Conservation (phyloP, 2,329 filamentous ascomycete species). For the Curvularia verruculosa region DNA sequence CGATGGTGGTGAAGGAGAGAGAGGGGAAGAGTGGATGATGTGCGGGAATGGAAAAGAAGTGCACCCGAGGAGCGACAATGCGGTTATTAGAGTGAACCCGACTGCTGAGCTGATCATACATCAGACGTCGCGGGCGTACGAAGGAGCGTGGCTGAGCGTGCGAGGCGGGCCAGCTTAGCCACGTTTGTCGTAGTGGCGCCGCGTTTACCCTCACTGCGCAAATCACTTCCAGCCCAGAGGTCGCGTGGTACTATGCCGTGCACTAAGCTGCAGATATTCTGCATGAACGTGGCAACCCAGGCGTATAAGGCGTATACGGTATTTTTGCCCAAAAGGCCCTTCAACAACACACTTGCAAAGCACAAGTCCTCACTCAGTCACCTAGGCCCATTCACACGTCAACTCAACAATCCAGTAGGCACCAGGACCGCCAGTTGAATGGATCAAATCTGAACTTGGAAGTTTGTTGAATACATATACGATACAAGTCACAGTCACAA, state of each 20-base stretch:
- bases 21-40: conserved; percentile 1
- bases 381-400: neutral
- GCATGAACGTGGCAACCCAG: neutral
- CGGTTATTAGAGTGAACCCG: neutral
- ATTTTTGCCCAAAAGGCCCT: neutral
- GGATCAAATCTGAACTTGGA: neutral
- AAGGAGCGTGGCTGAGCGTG: conserved; percentile 18
- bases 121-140: conserved; percentile 17
- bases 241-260: conserved; percentile 6
- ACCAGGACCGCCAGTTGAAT: neutral
- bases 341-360: neutral
- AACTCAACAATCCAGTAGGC: neutral
- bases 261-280: conserved; percentile 2
- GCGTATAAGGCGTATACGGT: neutral
- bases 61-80: conserved; percentile 4
- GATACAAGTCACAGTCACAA: conserved; percentile 13
- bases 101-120: conserved; percentile 15
- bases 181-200: neutral
- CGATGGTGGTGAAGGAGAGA: neutral
- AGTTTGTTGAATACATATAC: conserved; percentile 3
- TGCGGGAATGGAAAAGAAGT: neutral
- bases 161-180: conserved; percentile 13
- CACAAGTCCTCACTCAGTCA: neutral
- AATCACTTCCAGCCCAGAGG: conserved; percentile 1
- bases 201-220: neutral